Evolutionary conservation across 2,329 filamentous ascomycete species (phyloP).

Genomic region (Aplosporella prunicola): DNA sequence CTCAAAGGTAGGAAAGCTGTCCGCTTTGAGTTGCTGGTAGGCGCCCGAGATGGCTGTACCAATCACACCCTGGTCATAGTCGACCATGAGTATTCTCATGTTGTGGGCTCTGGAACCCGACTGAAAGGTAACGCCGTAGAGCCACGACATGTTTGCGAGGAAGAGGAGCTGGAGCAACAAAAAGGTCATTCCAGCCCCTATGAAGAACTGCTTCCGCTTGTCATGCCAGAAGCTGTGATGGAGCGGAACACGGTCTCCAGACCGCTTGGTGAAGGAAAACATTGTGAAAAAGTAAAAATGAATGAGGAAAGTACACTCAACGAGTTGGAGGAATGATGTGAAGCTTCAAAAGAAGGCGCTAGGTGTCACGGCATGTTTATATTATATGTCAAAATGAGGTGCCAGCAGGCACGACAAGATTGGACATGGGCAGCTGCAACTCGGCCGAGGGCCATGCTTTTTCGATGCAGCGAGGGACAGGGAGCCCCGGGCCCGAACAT

Average conservation of each 20-base stretch:
- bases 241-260: conserved; percentile 4
- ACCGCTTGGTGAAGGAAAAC: conserved; percentile 5
- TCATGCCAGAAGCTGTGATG: conserved; percentile 6
- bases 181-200: conserved; percentile 1
- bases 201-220: conserved; percentile 4
- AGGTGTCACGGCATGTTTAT: too few relatives aligned
- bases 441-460: too few relatives aligned
- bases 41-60: conserved; percentile 24
- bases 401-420: too few relatives aligned
- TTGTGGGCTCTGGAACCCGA: conserved; percentile 24
- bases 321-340: too few relatives aligned
- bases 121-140: conserved; percentile 31
- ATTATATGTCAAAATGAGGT: too few relatives aligned
- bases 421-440: too few relatives aligned
- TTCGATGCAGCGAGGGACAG: too few relatives aligned
- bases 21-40: conserved; percentile 21
- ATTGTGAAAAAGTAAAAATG: too few relatives aligned
- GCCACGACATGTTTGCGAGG: conserved; percentile 26
- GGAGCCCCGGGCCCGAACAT: too few relatives aligned
- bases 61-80: conserved; percentile 31
- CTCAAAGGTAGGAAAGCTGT: conserved; percentile 25
- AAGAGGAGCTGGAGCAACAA: conserved; percentile 27
- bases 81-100: conserved; percentile 28
- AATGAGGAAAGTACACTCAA: too few relatives aligned
- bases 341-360: too few relatives aligned